Evolutionary conservation across 805 yeast genomes (phyloP).

Genomic region (Torulaspora indica): DNA sequence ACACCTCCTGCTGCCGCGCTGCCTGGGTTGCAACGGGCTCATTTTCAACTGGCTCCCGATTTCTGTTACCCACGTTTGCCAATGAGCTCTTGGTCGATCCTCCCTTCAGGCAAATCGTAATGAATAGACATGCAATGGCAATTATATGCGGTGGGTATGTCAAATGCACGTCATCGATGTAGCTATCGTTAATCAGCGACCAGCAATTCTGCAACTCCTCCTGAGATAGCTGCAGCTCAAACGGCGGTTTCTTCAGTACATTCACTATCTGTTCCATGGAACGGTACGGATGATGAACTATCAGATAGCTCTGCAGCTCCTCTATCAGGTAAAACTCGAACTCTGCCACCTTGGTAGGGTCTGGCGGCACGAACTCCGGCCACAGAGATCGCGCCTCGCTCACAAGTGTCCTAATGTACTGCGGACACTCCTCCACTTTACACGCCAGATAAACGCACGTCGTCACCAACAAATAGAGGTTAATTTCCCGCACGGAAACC

Average conservation of each 20-base stretch:
- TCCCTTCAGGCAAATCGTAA: constrained; percentile 47
- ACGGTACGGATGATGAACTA: constrained; percentile 73
- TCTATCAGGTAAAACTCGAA: constrained; percentile 91
- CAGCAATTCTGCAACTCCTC: constrained; percentile 82
- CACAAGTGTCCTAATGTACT: constrained; percentile 78
- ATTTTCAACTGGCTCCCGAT: constrained; percentile 3
- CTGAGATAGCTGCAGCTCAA: constrained; percentile 38
- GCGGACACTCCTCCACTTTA: constrained; percentile 93
- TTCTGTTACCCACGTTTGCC: constrained; percentile 8
- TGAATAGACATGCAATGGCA: constrained; percentile 75
- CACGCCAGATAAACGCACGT: constrained; percentile 86
- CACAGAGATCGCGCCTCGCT: constrained; percentile 83
- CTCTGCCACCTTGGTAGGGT: constrained; percentile 86
- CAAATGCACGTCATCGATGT: constrained; percentile 79
- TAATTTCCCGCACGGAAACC: constrained; percentile 74
- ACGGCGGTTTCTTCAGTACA: constrained; percentile 38
- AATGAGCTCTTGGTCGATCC: constrained; percentile 44
- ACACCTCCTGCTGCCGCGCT: constrained; percentile 18
- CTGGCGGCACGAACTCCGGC: constrained; percentile 94
- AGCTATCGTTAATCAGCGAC: constrained; percentile 86
- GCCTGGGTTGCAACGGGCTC: constrained; percentile 8
- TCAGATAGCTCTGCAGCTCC: constrained; percentile 67
- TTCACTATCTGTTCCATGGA: constrained; percentile 51
- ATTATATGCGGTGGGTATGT: constrained; percentile 85
- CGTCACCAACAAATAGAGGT: constrained; percentile 73